Conservation (phyloP, 169 alveolate species). For the Plasmodium cynomolgi region DNA sequence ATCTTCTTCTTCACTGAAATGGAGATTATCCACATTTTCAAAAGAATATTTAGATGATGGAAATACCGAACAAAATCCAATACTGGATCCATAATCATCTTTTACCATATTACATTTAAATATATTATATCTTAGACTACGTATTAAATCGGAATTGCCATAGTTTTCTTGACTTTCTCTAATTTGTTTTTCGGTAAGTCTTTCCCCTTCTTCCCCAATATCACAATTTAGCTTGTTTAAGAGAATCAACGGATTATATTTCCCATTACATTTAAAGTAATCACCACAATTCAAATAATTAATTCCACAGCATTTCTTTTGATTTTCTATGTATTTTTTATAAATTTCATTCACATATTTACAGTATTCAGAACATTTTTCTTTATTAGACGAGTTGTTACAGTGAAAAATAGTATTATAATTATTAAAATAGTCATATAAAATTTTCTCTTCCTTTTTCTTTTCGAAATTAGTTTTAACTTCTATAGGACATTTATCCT, state of each 20-base stretch:
- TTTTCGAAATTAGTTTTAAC: neutral
- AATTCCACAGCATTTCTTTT: neutral
- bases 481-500: neutral
- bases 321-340: neutral
- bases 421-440: neutral
- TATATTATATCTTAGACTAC: neutral
- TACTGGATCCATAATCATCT: neutral
- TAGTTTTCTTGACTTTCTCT: neutral
- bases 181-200: neutral
- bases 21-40: neutral
- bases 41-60: neutral
- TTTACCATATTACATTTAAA: neutral
- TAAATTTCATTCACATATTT: neutral
- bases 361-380: neutral
- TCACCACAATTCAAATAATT: neutral
- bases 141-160: neutral
- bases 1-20: neutral
- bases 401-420: neutral
- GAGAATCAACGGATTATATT: neutral
- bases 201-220: neutral
- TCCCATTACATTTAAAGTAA: neutral
- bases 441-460: neutral
- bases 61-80: neutral
- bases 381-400: neutral
- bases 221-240: neutral